Evolutionary conservation across 106 monocot genomes (phyloP).

Genomic region (Dendrobium catenatum): DNA sequence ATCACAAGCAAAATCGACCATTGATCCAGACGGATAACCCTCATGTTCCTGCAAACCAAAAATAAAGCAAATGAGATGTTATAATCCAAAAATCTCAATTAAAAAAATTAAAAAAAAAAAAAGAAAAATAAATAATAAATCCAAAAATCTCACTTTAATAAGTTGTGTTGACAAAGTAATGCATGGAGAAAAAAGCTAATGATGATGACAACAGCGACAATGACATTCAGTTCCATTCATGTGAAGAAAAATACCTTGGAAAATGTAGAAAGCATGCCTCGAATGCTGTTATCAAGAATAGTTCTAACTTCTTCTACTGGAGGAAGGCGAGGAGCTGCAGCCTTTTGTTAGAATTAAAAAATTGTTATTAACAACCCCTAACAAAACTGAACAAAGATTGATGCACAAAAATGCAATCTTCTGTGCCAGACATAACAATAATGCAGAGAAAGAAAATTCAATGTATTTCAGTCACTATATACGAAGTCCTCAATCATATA

Average conservation of each 20-base stretch:
- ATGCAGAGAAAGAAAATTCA: not conserved
- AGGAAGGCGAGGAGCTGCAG: conserved; percentile 48
- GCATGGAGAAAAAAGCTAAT: not conserved
- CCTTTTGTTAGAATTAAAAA: conserved; percentile 29
- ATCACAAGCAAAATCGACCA: conserved; percentile 92
- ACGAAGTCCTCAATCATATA: not conserved
- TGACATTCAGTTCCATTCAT: not conserved
- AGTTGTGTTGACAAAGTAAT: not conserved
- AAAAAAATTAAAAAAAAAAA: not conserved
- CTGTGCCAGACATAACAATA: not conserved
- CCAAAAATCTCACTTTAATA: not conserved
- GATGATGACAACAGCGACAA: not conserved
- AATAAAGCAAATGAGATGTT: not conserved
- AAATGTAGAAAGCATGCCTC: conserved; percentile 68
- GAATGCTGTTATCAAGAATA: conserved; percentile 33
- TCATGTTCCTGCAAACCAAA: conserved; percentile 43
- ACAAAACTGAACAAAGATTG: not conserved
- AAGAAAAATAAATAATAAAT: not conserved
- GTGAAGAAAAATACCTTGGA: conserved; percentile 39
- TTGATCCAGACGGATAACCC: conserved; percentile 88
- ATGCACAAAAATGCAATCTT: not conserved
- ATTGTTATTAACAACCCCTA: not conserved
- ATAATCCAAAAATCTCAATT: not conserved
- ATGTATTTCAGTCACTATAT: not conserved
- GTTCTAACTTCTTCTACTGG: conserved; percentile 67